Conservation (phyloP, 2,329 filamentous ascomycete species). For the Diaporthe caulivora region DNA sequence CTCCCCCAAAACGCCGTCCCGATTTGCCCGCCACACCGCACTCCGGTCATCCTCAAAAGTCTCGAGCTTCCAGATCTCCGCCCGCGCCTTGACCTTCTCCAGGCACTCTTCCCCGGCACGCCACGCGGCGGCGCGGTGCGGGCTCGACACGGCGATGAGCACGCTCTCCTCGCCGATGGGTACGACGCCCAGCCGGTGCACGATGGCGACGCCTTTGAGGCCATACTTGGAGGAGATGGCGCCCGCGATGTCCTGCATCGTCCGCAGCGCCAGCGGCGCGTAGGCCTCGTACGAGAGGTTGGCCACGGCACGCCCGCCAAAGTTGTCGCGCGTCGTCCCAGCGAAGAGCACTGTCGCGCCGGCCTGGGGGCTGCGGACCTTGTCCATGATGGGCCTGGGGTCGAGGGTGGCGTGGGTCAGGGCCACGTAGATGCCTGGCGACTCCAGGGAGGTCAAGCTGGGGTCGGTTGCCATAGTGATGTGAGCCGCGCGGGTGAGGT, state of each 20-base stretch:
- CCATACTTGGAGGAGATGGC: slow-evolving; percentile 70
- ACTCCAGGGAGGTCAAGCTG: not conserved
- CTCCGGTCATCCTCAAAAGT: slow-evolving; percentile 84
- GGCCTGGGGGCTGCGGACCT: slow-evolving; percentile 78
- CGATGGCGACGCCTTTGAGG: slow-evolving; percentile 81
- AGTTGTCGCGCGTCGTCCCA: slow-evolving; percentile 83
- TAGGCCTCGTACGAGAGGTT: slow-evolving; percentile 84
- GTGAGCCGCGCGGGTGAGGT: not conserved
- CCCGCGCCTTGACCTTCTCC: slow-evolving; percentile 85
- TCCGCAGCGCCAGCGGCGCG: slow-evolving; percentile 74
- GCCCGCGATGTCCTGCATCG: slow-evolving; percentile 74
- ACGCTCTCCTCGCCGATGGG: slow-evolving; percentile 95
- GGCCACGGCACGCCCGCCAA: slow-evolving; percentile 77
- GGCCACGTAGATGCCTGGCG: slow-evolving; percentile 68
- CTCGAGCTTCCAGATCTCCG: slow-evolving; percentile 97
- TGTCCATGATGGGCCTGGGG: slow-evolving; percentile 68
- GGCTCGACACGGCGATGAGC: slow-evolving; percentile 85
- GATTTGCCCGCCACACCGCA: slow-evolving; percentile 89
- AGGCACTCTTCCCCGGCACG: slow-evolving; percentile 88
- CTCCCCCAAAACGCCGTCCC: slow-evolving; percentile 75
- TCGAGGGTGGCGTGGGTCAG: slow-evolving; percentile 75
- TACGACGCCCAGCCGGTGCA: slow-evolving; percentile 87
- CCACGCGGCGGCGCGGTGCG: slow-evolving; percentile 90
- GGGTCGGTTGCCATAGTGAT: slow-evolving; percentile 43
- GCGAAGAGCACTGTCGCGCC: slow-evolving; percentile 84